Conservation (phyloP, 257 asterid species). For the Primulina eburnea region DNA sequence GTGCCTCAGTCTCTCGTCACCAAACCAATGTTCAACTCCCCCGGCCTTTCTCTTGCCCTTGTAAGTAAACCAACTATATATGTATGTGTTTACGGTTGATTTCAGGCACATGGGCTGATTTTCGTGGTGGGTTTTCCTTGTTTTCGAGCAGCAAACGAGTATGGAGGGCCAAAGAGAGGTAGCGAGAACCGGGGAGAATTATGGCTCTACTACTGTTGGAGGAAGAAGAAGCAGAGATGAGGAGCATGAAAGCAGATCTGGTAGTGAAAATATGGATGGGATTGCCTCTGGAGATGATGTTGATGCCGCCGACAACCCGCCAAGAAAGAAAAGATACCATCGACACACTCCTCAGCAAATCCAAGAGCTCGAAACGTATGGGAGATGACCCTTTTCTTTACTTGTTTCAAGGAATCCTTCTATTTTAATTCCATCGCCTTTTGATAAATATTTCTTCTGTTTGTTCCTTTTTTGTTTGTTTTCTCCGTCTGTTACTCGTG, state of each 20-base stretch:
- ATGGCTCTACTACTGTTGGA: slow-evolving; percentile 39
- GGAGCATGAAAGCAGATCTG: slow-evolving; percentile 96
- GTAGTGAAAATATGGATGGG: slow-evolving; percentile 82
- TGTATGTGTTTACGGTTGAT: not conserved
- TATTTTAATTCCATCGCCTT: not conserved
- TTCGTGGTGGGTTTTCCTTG: slow-evolving; percentile 11
- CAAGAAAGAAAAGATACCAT: slow-evolving; percentile 86
- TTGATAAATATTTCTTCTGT: not conserved
- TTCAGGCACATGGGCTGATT: not conserved
- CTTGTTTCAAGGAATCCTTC: not conserved
- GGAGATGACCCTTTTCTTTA: slow-evolving; percentile 22
- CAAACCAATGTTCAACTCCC: slow-evolving; percentile 70
- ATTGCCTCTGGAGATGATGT: slow-evolving; percentile 76
- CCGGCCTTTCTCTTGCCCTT: slow-evolving; percentile 94
- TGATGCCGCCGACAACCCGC: slow-evolving; percentile 72
- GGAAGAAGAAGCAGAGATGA: slow-evolving; percentile 78
- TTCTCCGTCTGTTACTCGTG: not conserved
- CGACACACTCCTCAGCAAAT: slow-evolving; percentile 99
- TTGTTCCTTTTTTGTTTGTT: not conserved
- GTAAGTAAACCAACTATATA: slow-evolving; percentile 29
- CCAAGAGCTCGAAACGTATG: slow-evolving; percentile 90
- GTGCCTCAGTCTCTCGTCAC: slow-evolving; percentile 48
- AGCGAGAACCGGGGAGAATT: slow-evolving; percentile 46
- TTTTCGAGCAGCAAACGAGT: slow-evolving; percentile 53
- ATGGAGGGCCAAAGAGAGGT: slow-evolving; percentile 78